Percentiles rank a stretch among this genome's conserved stretches.
Conservation (phyloP, 177 flowering plant species). For the Vitis hybrid region DNA sequence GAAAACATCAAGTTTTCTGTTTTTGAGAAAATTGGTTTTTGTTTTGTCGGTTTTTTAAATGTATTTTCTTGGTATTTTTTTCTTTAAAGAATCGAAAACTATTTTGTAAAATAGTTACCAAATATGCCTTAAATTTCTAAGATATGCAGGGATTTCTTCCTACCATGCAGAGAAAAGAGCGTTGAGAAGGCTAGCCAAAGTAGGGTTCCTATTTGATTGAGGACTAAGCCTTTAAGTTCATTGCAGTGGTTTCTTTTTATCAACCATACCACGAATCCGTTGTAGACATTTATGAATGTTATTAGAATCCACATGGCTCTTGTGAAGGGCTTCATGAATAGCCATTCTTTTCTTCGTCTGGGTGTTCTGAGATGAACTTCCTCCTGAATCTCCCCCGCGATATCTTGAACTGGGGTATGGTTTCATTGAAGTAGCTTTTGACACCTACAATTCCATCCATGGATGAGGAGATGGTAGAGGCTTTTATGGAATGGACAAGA, state of each 20-base stretch:
- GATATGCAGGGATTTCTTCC: not conserved
- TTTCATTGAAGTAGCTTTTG: constrained; percentile 8
- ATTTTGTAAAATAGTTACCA: too few species aligned
- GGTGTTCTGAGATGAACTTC: constrained; percentile 8
- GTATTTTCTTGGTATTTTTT: too few species aligned
- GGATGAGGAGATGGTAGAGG: too few species aligned
- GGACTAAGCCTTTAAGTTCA: constrained; percentile 20
- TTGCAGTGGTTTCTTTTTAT: constrained; percentile 27
- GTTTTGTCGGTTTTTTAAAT: fast-evolving
- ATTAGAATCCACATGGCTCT: constrained; percentile 34
- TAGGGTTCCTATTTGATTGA: constrained; percentile 24
- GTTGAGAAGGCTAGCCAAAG: constrained; percentile 36
- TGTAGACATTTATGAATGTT: constrained; percentile 18
- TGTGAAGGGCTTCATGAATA: constrained; percentile 46
- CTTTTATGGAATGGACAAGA: too few species aligned
- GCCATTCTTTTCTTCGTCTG: constrained; percentile 9
- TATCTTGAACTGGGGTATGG: constrained; percentile 16
- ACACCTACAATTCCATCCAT: too few species aligned
- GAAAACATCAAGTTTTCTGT: too few species aligned
- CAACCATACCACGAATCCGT: constrained; percentile 42
- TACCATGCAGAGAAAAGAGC: constrained; percentile 38
- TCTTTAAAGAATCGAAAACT: too few species aligned
- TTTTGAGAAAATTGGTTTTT: too few species aligned
- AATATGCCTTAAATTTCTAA: too few species aligned
- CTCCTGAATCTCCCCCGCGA: constrained; percentile 17